phyloP scores from a whole-genome alignment of 768 basidiomycete genomes.

The Termitomyces sp. region DNA sequence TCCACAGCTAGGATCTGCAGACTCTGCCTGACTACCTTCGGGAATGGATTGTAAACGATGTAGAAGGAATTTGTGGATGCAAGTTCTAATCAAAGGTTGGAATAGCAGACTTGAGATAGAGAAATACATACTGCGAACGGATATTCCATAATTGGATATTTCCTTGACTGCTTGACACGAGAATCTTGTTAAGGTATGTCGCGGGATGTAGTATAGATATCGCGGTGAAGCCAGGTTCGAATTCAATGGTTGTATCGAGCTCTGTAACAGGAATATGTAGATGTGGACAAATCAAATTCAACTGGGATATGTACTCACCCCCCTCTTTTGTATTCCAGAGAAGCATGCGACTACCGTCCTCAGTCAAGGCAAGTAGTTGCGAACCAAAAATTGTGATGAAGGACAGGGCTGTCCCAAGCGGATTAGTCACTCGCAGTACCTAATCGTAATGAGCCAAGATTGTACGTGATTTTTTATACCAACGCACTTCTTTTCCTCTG shows the following conservation, averaged over 20 bases:
- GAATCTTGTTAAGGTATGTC: constrained; percentile 94
- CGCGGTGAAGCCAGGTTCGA: constrained; percentile 84
- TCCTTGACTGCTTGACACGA: constrained; percentile 80
- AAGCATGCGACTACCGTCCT: constrained; percentile 71
- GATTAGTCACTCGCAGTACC: constrained; percentile 59
- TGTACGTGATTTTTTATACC: constrained; percentile 5
- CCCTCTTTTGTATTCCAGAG: constrained; percentile 65
- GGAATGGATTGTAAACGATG: constrained; percentile 40
- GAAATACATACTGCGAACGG: constrained; percentile 56
- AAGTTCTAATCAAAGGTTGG: constrained; percentile 42
- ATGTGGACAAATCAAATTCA: constrained; percentile 2
- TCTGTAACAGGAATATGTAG: constrained; percentile 30
- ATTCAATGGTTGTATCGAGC: constrained; percentile 63
- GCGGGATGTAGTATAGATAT: constrained; percentile 84
- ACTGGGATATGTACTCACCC: constrained; percentile 27
- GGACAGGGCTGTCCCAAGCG: constrained; percentile 52
- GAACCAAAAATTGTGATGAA: constrained; percentile 77
- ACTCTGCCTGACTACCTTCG: constrained; percentile 14
- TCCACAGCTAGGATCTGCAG: constrained; percentile 28
- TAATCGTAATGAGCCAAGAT: constrained; percentile 17
- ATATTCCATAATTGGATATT: constrained; percentile 92
- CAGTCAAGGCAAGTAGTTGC: constrained; percentile 72
- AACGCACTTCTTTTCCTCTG: constrained; percentile 78
- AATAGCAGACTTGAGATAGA: background rate
- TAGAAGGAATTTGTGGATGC: constrained; percentile 74